A percentile compares a stretch with the other conserved stretches of the same genome.
phyloP scores from a whole-genome alignment of 2,329 filamentous ascomycete genomes.

The Trichoderma sp. region DNA sequence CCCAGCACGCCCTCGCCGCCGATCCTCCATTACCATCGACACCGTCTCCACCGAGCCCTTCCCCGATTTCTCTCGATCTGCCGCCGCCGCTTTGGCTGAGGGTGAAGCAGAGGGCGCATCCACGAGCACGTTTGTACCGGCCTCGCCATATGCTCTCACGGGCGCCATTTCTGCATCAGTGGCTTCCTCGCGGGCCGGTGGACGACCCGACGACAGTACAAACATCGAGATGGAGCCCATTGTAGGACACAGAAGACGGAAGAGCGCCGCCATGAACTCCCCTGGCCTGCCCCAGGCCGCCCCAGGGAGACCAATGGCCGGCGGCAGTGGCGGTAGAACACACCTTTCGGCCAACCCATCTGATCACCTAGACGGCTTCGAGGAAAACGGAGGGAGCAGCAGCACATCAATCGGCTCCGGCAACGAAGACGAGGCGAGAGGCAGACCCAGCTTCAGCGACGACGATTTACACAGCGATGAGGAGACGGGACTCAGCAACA shows the following conservation, averaged over 20 bases:
- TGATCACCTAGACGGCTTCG: slow-evolving; percentile 51
- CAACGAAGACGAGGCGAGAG: slow-evolving; percentile 43
- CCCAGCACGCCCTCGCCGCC: slow-evolving; percentile 12
- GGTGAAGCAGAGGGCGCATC: slow-evolving; percentile 2
- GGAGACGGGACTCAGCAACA: slow-evolving; percentile 79
- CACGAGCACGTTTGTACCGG: slow-evolving; percentile 10
- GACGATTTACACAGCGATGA: slow-evolving; percentile 82
- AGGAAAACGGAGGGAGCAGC: slow-evolving; percentile 41
- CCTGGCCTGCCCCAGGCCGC: slow-evolving; percentile 33
- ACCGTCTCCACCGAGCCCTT: slow-evolving; percentile 7
- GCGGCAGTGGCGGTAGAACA: slow-evolving; percentile 23
- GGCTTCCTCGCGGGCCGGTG: slow-evolving; percentile 22
- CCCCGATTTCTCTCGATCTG: slow-evolving; percentile 11
- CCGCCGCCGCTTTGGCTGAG: slow-evolving; percentile 7
- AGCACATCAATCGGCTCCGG: slow-evolving; percentile 31
- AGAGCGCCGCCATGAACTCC: slow-evolving; percentile 55
- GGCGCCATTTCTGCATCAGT: background rate
- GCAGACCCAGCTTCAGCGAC: slow-evolving; percentile 64
- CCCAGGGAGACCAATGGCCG: slow-evolving; percentile 27
- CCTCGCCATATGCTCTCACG: slow-evolving; percentile 6
- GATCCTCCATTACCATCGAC: slow-evolving; percentile 18
- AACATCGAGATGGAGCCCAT: slow-evolving; percentile 61
- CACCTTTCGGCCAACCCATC: slow-evolving; percentile 32
- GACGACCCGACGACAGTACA: slow-evolving; percentile 32
- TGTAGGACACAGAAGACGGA: slow-evolving; percentile 55